Percentiles rank a stretch among this genome's conserved stretches.
phyloP scores from a whole-genome alignment of 2,329 filamentous ascomycete genomes.

The Phialemonium atrogriseum region DNA sequence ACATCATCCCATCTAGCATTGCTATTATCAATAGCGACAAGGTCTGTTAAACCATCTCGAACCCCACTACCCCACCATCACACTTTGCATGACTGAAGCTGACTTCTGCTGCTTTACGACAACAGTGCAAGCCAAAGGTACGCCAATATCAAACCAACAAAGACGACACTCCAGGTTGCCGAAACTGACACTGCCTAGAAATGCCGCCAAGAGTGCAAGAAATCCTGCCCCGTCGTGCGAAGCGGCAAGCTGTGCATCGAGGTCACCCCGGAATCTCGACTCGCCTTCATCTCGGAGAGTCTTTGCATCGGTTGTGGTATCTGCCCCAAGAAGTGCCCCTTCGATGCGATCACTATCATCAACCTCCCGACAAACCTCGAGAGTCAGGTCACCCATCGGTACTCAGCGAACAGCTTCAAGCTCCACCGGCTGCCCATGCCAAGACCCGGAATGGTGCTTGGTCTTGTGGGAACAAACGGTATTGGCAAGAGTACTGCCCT shows the following conservation, averaged over 20 bases:
- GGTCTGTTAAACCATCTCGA: constrained; percentile 43
- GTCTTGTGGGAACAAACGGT: constrained; percentile 98
- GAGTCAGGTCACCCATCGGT: constrained; percentile 94
- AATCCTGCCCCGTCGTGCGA: constrained; percentile 93
- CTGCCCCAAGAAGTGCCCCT: constrained; percentile 98
- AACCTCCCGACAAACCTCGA: constrained; percentile 99
- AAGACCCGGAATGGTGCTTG: constrained; percentile 87
- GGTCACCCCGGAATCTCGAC: constrained; percentile 78
- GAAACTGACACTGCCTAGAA: constrained; percentile 48
- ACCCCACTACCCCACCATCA: constrained; percentile 27
- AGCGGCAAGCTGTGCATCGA: constrained; percentile 86
- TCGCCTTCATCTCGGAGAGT: constrained; percentile 95
- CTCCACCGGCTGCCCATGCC: constrained; percentile 94
- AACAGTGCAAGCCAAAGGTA: constrained; percentile 82
- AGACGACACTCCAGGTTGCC: neutral
- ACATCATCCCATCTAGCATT: constrained; percentile 56
- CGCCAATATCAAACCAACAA: constrained; percentile 7
- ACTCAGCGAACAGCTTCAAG: constrained; percentile 99
- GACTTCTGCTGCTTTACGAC: constrained; percentile 26
- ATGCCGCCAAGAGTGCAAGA: constrained; percentile 99
- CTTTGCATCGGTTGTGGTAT: constrained; percentile 99
- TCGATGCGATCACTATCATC: constrained; percentile 99
- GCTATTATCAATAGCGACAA: constrained; percentile 99
- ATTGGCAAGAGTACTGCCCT: constrained; percentile 99
- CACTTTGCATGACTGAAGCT: constrained; percentile 5